Base-by-base conservation (phyloP, 139 green algal genomes). In the Prasinococcaceae sp. region DNA sequence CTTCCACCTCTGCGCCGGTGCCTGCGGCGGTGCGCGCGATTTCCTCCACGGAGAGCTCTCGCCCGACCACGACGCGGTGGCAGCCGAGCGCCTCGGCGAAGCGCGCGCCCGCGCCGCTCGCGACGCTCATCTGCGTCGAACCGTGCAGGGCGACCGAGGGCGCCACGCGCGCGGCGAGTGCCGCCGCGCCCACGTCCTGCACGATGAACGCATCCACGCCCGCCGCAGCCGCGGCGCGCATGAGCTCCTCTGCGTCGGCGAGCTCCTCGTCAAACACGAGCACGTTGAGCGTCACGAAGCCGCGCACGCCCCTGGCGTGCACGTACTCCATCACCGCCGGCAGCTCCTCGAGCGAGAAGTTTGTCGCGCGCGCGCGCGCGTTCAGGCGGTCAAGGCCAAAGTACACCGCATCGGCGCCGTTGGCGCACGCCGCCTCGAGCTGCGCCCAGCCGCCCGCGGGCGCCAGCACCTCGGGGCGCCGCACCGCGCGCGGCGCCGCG, bases 171-270 rank as follows among this genome's bases (percentile, higher is more conserved):
- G 66, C 56, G 19, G 80, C 55, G n/a, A 90, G 50, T 41, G 65
- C 54, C 39, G 83, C 74, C 28, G 70, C 72, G 5, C 79, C 83
- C 24, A 87, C 25, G 61, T 89, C 80, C 65, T 85, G 79, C 39
- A 93, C 83, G 30, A 93, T 93, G 39, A 86, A 56, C 0, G 83
- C 83, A 36, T 93, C 83, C 27, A 84, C 81, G 2, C 81, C 79
- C 6, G 79, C 68, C 3, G 6, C 28, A 17, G 78, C 79, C 26
- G 84, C 58, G 26, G 53, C 37, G 2, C 68, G 50, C 10, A 80
- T 58, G 3, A 30, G 16, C 10, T 43, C 26, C 64, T 84, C 80
- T 43, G 79, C 45, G 3, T 35, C 40, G 1, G n/a, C 17, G 41
- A 92, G 65, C 63, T 93, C 81, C 40, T 78, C 62, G 38, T 93